Conservation (phyloP, 805 yeast genomes). For the Ogataea glucozyma region DNA sequence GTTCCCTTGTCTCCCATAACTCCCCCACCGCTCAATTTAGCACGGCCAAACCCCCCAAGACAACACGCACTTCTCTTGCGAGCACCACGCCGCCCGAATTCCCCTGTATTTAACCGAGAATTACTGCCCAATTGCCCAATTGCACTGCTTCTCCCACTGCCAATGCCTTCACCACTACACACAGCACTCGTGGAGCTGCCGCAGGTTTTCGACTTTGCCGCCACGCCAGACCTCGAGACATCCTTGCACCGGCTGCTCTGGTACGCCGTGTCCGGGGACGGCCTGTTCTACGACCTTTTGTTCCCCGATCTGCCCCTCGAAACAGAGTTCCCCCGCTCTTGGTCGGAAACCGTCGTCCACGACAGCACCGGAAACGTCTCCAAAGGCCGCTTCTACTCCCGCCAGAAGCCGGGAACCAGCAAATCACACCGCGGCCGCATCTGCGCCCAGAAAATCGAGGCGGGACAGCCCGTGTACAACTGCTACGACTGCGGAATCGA, state of each 20-base stretch:
- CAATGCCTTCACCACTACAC: constrained; percentile 11
- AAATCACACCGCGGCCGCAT: constrained; percentile 57
- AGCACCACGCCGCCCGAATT: constrained; percentile 1
- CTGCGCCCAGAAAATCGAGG: constrained; percentile 64
- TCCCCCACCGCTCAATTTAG: too few species aligned
- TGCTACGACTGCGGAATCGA: constrained; percentile 79
- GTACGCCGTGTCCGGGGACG: constrained; percentile 19
- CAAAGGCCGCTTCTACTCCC: constrained; percentile 25
- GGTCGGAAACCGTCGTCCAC: constrained; percentile 25
- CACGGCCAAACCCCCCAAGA: too few species aligned
- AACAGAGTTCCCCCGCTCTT: constrained; percentile 26
- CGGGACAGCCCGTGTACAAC: constrained; percentile 67
- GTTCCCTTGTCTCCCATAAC: too few species aligned
- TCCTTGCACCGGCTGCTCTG: constrained; percentile 20
- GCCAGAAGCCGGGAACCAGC: constrained; percentile 20
- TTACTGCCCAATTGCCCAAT: too few species aligned
- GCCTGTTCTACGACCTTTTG: constrained; percentile 15
- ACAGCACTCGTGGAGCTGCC: constrained; percentile 17
- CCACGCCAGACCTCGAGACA: constrained; percentile 21
- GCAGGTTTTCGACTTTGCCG: constrained; percentile 17
- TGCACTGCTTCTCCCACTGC: too few species aligned
- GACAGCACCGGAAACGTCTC: constrained; percentile 11
- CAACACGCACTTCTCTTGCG: too few species aligned
- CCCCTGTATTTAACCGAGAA: not conserved
- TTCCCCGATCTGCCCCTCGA: constrained; percentile 21